Evolutionary conservation across 2,329 filamentous ascomycete genomes (phyloP), one percentile per base, ranked within the genome.

Genomic region (Pseudogymnoascus sp.): DNA sequence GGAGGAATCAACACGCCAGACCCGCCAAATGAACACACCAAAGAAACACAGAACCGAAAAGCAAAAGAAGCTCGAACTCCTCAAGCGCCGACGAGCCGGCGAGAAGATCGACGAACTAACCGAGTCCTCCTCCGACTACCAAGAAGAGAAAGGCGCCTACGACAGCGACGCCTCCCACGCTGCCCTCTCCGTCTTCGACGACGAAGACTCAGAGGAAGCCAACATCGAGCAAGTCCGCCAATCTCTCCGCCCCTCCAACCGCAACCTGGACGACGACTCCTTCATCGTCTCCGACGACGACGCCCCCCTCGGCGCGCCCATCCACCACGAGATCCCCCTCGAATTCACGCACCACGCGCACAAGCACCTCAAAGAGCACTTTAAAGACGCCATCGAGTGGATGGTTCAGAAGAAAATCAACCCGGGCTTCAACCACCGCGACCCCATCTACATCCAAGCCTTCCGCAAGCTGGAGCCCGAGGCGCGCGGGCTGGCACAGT

Each of bases 381-480:
- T 93, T 76, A 83, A 82, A 58, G 85, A 87, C 68, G 87, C 84
- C 0, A 79, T 93, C 1, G 88, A 91, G 71, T 93, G 89, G 89
- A 87, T 92, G 75, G 86, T 93, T 2, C 88, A 91, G 69, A 89
- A 89, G 70, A 87, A 88, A 67, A 80, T 94, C 60, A 88, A 92
- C 67, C 89, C 89, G 0, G 84, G 79, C 0, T 92, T 92, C 68
- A 76, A 82, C 9, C 80, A 81, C 16, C 75, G 82, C 4, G 84
- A 90, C 64, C 78, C 82, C 6, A 76, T 91, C 11, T 94, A 91
- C 72, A 69, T 75, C 11, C 78, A 89, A 25, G 85, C 89, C 0
- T 92, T 91, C 77, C 76, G 77, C 58, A 91, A 90, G 69, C 78
- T 93, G 0, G 83, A 90, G 66, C 84, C 89, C 66, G 88, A 92